Base-by-base conservation (phyloP, 2,329 filamentous ascomycete genomes). In the Aureobasidium sp. region DNA sequence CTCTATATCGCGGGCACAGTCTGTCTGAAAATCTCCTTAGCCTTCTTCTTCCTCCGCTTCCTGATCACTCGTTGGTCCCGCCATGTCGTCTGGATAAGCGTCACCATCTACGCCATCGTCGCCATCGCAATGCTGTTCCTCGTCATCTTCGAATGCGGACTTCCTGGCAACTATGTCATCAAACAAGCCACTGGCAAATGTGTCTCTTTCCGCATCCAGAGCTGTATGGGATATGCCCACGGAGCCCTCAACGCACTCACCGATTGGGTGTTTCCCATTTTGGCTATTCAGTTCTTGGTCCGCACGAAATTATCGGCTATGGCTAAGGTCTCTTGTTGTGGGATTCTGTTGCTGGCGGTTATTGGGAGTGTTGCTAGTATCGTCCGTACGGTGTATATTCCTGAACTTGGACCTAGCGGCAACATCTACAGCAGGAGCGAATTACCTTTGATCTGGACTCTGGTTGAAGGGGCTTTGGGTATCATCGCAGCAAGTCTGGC, bases 11-110 rank as follows among this genome's bases (percentile, higher is more conserved):
- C 73, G 9, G 71, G 76, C 0, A 74, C 76, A 65, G 72, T 76
- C 63, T 64, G 72, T 10, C 67, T 78, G 60, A 80, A 79, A 63
- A 72, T 79, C 29, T 78, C 77, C 1, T 65, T 80, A 5, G 75
- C 72, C 7, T 66, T 79, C 32, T 78, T 78, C 70, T 78, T 78
- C 67, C 69, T 75, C 3, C 73, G 77, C 2, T 74, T 79, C 47
- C 70, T 78, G 15, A 70, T 67, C 39, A 68, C 71, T 32, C 60
- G 48, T 10, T 77, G 74, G 73, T 76, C 79, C 27, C 66, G 67
- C 23, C 60, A 64, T 39, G 65, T 67, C 8, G 65, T 74, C 32
- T 70, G 68, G 50, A 60, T 56, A 12, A 65, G 68, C 36, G 66
- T 72, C 27, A 66, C 71, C 15, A 67, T 76, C 27, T 75, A 72